Base-by-base conservation (phyloP, 495 filamentous ascomycete species). In the Xylaria intraflava region DNA sequence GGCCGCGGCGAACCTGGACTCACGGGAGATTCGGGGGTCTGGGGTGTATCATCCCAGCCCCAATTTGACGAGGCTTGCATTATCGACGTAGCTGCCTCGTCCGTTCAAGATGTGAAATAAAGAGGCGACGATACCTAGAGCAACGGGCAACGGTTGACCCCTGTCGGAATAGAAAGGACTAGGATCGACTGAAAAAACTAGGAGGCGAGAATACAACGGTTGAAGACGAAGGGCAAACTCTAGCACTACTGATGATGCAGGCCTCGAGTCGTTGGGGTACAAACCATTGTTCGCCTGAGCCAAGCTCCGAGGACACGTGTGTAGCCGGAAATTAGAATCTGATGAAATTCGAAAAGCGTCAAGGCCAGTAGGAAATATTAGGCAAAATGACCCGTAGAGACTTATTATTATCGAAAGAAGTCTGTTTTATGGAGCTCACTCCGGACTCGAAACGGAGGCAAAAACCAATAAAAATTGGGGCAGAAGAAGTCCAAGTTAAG, bases 261-360 rank as follows among this genome's bases (percentile, higher is more conserved):
- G 45, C 44, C 45, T 55, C 35, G 40, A 47, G 51, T 49, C 33
- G 53, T 51, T 35, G 33, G 47, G 51, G 46, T 42, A 53, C 49
- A 47, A 49, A 55, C 53, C 44, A 64, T 61, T 55, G 53, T 61
- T 35, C 46, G 31, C 45, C 31, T 33, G 51, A 16, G 33, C 10
- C 16, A 20, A 26, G 33, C 30, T 51, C 52, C 58, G 56, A 61
- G 63, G 51, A 51, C 53, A 45, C 39, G 29, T 45, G 46, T 39
- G 19, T n/a, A n/a, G 24, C 35, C 40, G 16, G 45, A 22, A 23
- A 33, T 17, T 20, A 47, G 23, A n/a, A n/a, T n/a, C n/a, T 27
- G 6, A 46, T n/a, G 17, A 3, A 35, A 10, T 41, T 38, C 24
- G 29, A 22, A 39, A 20, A 56, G 46, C 33, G 24, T 45, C 51